Base-by-base conservation (phyloP, 148 eudicot species). In the Hydrangea macrophylla region DNA sequence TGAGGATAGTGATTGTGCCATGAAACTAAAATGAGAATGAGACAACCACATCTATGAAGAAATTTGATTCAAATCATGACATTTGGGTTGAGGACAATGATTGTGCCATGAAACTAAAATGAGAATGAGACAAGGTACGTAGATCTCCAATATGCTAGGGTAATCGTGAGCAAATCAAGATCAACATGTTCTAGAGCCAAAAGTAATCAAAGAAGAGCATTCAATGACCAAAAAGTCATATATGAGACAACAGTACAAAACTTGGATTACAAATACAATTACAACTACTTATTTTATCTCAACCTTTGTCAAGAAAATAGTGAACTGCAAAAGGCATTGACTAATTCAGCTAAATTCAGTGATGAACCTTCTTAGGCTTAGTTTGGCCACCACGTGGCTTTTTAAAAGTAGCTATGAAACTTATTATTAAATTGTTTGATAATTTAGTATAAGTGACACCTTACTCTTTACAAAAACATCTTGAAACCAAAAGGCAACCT, bases 61-160 rank as follows among this genome's bases (percentile, higher is more conserved):
- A 40, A 37, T 64, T 24, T 58, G 9, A 65, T 24, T 23, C 55
- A 42, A 44, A 37, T 42, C 31, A 35, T n/a, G 56, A 56, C 8
- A n/a, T 22, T 42, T 20, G 26, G 30, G 31, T 11, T 65, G 25
- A 42, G 28, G 54, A 51, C 13, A 20, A 24, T 32, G 24, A 15
- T 33, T 35, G 42, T 25, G 55, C 30, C 70, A 66, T 66, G 9
- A 64, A 27, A 48, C 25, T 53, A 13, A 50, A 24, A 50, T 6
- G 23, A 65, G 25, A n/a, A n/a, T 15, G 20, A 65, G 31, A 28
- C 26, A 32, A 30, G 20, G 17, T 50, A 50, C 22, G 3, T 11
- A 20, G 32, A 20, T 30, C 69, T 50, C 20, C 40, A 25, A 40
- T 18, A 48, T 45, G 51, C n/a, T 20, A 45, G n/a, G 58, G 44